Evolutionary conservation across 305 asterid genomes (phyloP).

Genomic region (Solanum hybrid): DNA sequence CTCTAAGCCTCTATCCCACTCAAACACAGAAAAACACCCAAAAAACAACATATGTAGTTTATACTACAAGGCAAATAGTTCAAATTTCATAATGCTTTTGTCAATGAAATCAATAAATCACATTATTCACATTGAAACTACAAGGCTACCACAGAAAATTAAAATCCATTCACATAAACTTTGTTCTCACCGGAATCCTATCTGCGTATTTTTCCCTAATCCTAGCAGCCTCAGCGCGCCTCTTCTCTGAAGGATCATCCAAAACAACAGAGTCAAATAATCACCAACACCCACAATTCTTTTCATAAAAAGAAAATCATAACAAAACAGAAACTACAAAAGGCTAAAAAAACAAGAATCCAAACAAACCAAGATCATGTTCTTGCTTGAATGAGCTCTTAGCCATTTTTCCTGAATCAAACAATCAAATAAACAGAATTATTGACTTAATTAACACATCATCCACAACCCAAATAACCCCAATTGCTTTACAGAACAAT

Average conservation of each 20-base stretch:
- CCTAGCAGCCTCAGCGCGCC: constrained; percentile 61
- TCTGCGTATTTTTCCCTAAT: constrained; percentile 60
- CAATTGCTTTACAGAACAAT: not conserved
- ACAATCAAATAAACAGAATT: not conserved
- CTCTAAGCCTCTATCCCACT: not conserved
- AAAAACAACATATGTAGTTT: not conserved
- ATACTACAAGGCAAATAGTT: not conserved
- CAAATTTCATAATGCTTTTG: not conserved
- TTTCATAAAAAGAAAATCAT: not conserved
- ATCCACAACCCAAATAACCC: not conserved
- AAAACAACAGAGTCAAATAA: not conserved
- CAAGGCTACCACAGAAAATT: not conserved
- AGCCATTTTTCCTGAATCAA: constrained; percentile 35
- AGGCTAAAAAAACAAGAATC: not conserved
- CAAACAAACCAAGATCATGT: constrained; percentile 46
- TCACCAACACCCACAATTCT: not conserved
- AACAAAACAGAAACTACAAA: not conserved
- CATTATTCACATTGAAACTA: not conserved
- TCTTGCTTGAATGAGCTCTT: constrained; percentile 58
- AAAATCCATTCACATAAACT: not conserved
- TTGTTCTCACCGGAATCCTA: constrained; percentile 50
- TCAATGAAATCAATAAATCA: not conserved
- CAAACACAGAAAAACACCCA: not conserved
- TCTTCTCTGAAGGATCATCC: constrained; percentile 32
- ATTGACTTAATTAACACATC: not conserved